Conservation (phyloP, 1,284 basidiomycete species). For the Leccinum subfulvum region DNA sequence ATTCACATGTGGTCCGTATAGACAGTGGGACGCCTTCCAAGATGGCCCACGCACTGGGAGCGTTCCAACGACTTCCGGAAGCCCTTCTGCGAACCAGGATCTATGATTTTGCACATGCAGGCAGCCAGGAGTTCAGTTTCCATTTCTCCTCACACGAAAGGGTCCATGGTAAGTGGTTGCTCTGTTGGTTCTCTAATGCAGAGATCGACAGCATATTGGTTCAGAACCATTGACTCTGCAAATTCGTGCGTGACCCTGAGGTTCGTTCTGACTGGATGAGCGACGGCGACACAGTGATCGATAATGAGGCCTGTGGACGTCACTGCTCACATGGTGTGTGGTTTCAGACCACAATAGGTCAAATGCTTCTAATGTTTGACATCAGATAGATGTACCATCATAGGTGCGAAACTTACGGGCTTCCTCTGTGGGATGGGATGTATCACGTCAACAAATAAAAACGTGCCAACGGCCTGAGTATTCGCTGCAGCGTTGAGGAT, state of each 20-base stretch:
- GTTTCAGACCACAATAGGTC: conserved; percentile 1
- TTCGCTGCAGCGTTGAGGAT: background rate
- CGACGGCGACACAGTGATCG: conserved; percentile 5
- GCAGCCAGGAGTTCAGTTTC: conserved; percentile 2
- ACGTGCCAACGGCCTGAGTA: background rate
- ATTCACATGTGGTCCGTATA: conserved; percentile 4
- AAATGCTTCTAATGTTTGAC: background rate
- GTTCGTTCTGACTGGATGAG: conserved; percentile 3
- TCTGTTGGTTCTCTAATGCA: conserved; percentile 9
- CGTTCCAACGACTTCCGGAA: conserved; percentile 1
- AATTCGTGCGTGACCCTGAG: conserved; percentile 13
- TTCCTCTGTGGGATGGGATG: conserved; percentile 2
- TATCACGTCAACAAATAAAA: conserved; percentile 17
- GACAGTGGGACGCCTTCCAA: background rate
- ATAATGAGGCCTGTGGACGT: conserved; percentile 3
- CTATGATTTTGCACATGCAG: background rate
- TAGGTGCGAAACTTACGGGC: background rate
- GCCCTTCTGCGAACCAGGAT: background rate
- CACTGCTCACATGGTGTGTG: conserved; percentile 1
- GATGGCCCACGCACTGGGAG: background rate
- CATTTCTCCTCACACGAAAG: conserved; percentile 3
- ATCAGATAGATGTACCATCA: background rate
- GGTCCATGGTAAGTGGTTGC: conserved; percentile 9
- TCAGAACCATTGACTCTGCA: background rate
- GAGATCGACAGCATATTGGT: conserved; percentile 14